Evolutionary conservation across 139 green algal genomes (phyloP).

Genomic region (Deuterostichococcus epilithicus): DNA sequence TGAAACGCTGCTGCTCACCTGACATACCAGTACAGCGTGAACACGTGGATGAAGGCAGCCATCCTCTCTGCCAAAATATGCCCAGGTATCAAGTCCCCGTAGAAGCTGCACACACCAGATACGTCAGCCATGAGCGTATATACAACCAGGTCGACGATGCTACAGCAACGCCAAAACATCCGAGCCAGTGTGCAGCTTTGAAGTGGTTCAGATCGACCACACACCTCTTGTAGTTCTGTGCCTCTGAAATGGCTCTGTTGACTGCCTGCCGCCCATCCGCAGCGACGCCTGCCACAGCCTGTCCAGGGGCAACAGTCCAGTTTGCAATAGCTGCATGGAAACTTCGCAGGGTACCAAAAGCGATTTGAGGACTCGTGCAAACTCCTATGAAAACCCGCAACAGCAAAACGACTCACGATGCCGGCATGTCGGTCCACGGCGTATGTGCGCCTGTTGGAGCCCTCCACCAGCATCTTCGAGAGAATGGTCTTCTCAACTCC

Average conservation of each 20-base stretch:
- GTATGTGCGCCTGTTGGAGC: constrained; percentile 83
- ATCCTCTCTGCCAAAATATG: constrained; percentile 89
- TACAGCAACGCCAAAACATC: too few relatives aligned
- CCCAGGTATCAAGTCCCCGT: constrained; percentile 88
- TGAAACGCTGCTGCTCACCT: constrained; percentile 31
- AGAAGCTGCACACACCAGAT: constrained; percentile 60
- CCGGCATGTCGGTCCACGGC: constrained; percentile 86
- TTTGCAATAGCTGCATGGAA: neutral
- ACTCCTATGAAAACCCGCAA: too few relatives aligned
- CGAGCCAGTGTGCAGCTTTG: too few relatives aligned
- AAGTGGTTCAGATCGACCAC: too few relatives aligned
- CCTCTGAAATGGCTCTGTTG: constrained; percentile 77
- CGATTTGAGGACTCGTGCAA: neutral
- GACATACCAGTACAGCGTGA: constrained; percentile 96
- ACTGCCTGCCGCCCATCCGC: constrained; percentile 84
- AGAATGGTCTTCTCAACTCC: constrained; percentile 92
- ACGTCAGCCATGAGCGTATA: too few relatives aligned
- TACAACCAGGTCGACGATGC: neutral
- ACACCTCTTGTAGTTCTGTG: constrained; percentile 66
- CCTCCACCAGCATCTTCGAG: constrained; percentile 93
- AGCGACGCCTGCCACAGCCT: constrained; percentile 63
- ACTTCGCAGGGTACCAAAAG: neutral
- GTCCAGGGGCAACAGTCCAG: constrained; percentile 2
- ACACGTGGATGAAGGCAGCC: constrained; percentile 90
- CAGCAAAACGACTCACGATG: constrained; percentile 49